These are phyloP conservation scores for Aspergillus sclerotialis DNA, from an alignment of 2,329 filamentous ascomycete species.

Conservation along the genomic window DNA sequence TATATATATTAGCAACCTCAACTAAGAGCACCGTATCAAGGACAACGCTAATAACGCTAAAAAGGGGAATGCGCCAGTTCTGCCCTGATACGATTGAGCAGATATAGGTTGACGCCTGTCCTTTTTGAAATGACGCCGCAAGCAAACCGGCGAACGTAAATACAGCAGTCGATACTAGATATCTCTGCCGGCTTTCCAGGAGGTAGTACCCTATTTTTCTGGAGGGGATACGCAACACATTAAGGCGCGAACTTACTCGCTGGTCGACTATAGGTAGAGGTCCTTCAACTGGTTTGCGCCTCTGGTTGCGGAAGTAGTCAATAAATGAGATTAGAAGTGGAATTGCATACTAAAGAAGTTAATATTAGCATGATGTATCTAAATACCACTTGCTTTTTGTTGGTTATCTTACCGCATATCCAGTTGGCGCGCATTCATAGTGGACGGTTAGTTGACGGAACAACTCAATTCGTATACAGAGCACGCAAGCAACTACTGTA, in stretches of 20 bases:
- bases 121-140: slow-evolving; percentile 26
- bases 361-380: too few species aligned
- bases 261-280: slow-evolving; percentile 11
- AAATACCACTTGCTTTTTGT: too few species aligned
- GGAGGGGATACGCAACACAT: slow-evolving; percentile 16
- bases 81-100: slow-evolving; percentile 38
- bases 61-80: slow-evolving; percentile 24
- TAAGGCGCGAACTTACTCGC: slow-evolving; percentile 10
- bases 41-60: slow-evolving; percentile 31
- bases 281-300: slow-evolving; percentile 13
- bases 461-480: slow-evolving; percentile 31
- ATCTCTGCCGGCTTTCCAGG: slow-evolving; percentile 28
- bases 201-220: slow-evolving; percentile 23
- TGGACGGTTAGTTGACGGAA: slow-evolving; percentile 35
- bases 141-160: slow-evolving; percentile 34
- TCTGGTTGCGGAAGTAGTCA: slow-evolving; percentile 31
- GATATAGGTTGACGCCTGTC: slow-evolving; percentile 42
- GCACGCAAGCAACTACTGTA: slow-evolving; percentile 13
- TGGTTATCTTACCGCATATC: too few species aligned
- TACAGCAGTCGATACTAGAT: slow-evolving; percentile 31
- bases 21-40: slow-evolving; percentile 39
- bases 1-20: slow-evolving; percentile 22
- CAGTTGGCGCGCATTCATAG: slow-evolving; percentile 36
- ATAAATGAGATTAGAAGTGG: slow-evolving; percentile 37
- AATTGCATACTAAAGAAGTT: slow-evolving; percentile 26